Conservation (phyloP, 139 green algal species). For the Picochlorum sp. region DNA sequence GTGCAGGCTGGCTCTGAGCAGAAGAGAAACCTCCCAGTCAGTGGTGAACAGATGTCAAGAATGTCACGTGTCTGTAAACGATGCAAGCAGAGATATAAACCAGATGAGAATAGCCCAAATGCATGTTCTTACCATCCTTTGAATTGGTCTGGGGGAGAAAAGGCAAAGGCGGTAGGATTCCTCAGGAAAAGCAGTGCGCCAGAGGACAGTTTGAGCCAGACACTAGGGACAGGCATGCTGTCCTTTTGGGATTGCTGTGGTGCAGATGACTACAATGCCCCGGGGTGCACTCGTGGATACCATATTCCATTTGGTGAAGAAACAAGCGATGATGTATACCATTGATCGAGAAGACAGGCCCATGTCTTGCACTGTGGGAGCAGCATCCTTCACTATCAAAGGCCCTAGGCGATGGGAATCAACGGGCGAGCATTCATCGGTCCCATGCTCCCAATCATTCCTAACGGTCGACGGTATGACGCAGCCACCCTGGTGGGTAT, state of each 20-base stretch:
- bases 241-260: conserved; percentile 62
- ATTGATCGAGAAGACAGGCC: too few relatives aligned
- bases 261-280: conserved; percentile 32
- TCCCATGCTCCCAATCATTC: too few relatives aligned
- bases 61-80: conserved; percentile 26
- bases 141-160: conserved; percentile 45
- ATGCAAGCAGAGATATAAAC: conserved; percentile 46
- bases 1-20: too few relatives aligned
- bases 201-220: conserved; percentile 36
- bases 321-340: too few relatives aligned
- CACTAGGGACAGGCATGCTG: conserved; percentile 45
- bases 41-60: too few relatives aligned
- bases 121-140: conserved; percentile 46
- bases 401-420: too few relatives aligned
- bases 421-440: too few relatives aligned
- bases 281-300: conserved; percentile 29
- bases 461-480: too few relatives aligned
- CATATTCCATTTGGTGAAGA: conserved; percentile 35
- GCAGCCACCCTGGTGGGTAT: too few relatives aligned
- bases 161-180: conserved; percentile 47
- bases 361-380: too few relatives aligned
- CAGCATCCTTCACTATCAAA: too few relatives aligned
- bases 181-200: conserved; percentile 30
- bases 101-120: conserved; percentile 21
- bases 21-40: too few relatives aligned